Base-by-base conservation (phyloP, 768 basidiomycete species). In the Porphyrellus cyaneotinctus region DNA sequence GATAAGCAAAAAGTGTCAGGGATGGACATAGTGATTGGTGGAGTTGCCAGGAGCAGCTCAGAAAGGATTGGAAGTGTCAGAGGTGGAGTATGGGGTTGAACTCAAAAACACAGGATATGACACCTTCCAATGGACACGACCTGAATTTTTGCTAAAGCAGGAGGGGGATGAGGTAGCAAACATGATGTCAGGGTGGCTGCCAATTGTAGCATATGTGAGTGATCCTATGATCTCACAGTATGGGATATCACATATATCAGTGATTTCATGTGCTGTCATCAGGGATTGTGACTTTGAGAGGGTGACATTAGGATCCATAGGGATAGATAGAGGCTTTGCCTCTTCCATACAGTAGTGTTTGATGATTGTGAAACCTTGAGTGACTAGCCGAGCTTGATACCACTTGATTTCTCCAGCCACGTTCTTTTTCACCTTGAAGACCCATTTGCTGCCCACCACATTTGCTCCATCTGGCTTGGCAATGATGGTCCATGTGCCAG, bases 361-460 rank as follows among this genome's bases (percentile, higher is more conserved):
- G 43, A 43, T 18, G 12, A 43, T 20, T 5, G 18, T 47, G 39
- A 53, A 53, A 0, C 52, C 18, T 10, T 28, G 26, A 0, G 47
- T 30, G 1, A 53, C 24, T 0, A 53, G 18, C 8, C 23, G 6
- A 0, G n/a, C 48, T 7, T 35, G 26, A 37, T 54, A 49, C 2
- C 32, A 20, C 15, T 49, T 18, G 4, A 54, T 28, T 6, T 54
- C 15, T 2, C 48, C 37, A 0, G 31, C 43, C 0, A 30, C 23
- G 6, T 54, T 38, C 31, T 49, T 49, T 11, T 49, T 54, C 1
- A 45, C 43, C 4, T 44, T 37, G 30, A 54, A 54, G n/a, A 53
- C 52, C 52, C 53, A 54, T 26, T 54, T 49, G n/a, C 43, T 18
- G 17, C 32, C 18, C 7, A 54, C n/a, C 0, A 53, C 3, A 15